Base-by-base conservation (phyloP, 768 basidiomycete species). In the Russula dissimulans region DNA sequence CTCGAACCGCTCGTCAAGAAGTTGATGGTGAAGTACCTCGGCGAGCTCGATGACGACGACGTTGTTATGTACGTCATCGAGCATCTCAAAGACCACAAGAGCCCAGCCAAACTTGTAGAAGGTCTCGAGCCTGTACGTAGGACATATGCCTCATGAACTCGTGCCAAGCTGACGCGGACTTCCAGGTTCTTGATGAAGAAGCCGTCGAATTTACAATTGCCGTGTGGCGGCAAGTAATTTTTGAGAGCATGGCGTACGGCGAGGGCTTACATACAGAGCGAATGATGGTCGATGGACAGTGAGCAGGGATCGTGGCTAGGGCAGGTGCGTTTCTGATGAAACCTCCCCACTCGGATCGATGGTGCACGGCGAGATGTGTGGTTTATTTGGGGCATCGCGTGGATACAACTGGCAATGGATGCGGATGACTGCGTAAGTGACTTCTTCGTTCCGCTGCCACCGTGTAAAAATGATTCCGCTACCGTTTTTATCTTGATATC, bases 21-120 rank as follows among this genome's bases (percentile, higher is more conserved):
- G 8, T 79, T 87, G 65, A 92, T 97, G 84, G 79, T 81, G 39
- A 87, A 89, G 70, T 91, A 89, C 67, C 82, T 97, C 12, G 94
- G 93, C 60, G 92, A 95, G 68, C 80, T 93, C 68, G 91, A 94
- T 62, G 94, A 95, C 68, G 91, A 94, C 63, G 94, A 97, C 69
- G 79, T 97, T 61, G 86, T 93, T 58, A 90, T 95, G 83, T 97
- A 93, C 70, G 91, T 90, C 8, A 75, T 95, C 12, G 94, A 97
- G 71, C 92, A 95, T 70, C 75, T 97, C 48, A 90, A 91, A 71
- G 95, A 95, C 65, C 89, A 91, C 69, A 95, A 94, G 68, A 76
- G 82, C 17, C 89, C 93, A 0, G 80, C 81, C 57, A 93, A 91
- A 69, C 78, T 97, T 2, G 82, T 92, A 10, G 95, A 95, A 67